Percentiles rank a stretch among this genome's conserved stretches.
Conservation (phyloP, 2,329 filamentous ascomycete genomes). For the Fusarium lateritium region DNA sequence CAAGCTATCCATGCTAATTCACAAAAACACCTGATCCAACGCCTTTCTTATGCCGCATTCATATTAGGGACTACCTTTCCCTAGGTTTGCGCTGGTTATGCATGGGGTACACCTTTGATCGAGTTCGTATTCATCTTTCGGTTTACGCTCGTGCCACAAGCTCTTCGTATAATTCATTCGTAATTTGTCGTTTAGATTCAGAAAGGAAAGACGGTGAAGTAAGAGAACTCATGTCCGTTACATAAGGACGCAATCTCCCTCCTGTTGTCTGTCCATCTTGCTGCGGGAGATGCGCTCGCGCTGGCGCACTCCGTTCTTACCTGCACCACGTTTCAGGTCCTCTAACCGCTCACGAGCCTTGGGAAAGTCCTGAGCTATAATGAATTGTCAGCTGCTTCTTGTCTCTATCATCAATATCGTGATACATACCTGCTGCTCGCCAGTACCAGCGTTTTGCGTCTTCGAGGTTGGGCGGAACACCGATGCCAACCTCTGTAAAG, state of each 20-base stretch:
- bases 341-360: slow-evolving; percentile 94
- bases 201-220: neutral
- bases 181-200: slow-evolving; percentile 12
- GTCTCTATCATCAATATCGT: neutral
- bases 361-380: slow-evolving; percentile 88
- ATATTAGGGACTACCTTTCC: neutral
- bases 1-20: slow-evolving; percentile 21
- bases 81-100: neutral
- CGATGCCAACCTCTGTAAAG: slow-evolving; percentile 96
- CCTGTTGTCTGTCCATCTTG: slow-evolving; percentile 85
- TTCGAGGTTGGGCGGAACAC: slow-evolving; percentile 86
- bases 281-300: slow-evolving; percentile 86
- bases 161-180: neutral
- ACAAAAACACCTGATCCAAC: slow-evolving; percentile 32
- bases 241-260: slow-evolving; percentile 91
- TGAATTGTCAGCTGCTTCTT: slow-evolving; percentile 47
- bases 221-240: slow-evolving; percentile 57
- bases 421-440: slow-evolving; percentile 88
- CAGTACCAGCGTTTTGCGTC: slow-evolving; percentile 99
- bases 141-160: neutral
- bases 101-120: neutral
- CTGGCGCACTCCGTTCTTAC: slow-evolving; percentile 77
- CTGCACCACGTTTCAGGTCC: slow-evolving; percentile 83
- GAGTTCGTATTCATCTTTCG: slow-evolving; percentile 6
- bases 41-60: slow-evolving; percentile 22